Conservation (phyloP, 129 eudicot genomes). For the Lactuca sativa region DNA sequence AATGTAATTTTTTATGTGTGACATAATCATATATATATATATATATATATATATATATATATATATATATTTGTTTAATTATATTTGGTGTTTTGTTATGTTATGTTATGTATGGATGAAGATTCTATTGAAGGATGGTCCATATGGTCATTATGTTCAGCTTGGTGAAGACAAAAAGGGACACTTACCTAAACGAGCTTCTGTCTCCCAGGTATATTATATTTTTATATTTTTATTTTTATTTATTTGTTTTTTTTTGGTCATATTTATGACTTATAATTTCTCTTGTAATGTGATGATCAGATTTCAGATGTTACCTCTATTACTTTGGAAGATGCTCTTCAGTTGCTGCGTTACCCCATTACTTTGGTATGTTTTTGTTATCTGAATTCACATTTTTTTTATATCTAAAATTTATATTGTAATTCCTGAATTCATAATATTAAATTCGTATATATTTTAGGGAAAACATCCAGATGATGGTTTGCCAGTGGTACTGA, state of each 20-base stretch:
- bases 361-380: conserved; percentile 56
- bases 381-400: neutral
- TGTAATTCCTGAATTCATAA: neutral
- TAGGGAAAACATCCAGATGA: conserved; percentile 92
- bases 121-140: conserved; percentile 87
- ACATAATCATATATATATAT: neutral
- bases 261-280: neutral
- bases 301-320: conserved; percentile 61
- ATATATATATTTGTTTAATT: conserved; percentile 3
- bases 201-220: conserved; percentile 54
- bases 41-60: too few relatives aligned
- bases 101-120: conserved; percentile 18
- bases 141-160: conserved; percentile 92
- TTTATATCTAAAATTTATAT: neutral
- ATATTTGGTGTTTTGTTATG: neutral
- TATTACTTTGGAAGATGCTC: conserved; percentile 78
- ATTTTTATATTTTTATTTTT: neutral
- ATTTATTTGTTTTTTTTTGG: neutral
- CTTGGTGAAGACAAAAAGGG: conserved; percentile 97
- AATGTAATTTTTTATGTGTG: neutral
- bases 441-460: neutral
- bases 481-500: conserved; percentile 66
- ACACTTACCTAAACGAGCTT: conserved; percentile 77
- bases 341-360: conserved; percentile 80
- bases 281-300: neutral